Evolutionary conservation across 1,284 basidiomycete species (phyloP).

Genomic region (Moesziomyces parantarcticus): DNA sequence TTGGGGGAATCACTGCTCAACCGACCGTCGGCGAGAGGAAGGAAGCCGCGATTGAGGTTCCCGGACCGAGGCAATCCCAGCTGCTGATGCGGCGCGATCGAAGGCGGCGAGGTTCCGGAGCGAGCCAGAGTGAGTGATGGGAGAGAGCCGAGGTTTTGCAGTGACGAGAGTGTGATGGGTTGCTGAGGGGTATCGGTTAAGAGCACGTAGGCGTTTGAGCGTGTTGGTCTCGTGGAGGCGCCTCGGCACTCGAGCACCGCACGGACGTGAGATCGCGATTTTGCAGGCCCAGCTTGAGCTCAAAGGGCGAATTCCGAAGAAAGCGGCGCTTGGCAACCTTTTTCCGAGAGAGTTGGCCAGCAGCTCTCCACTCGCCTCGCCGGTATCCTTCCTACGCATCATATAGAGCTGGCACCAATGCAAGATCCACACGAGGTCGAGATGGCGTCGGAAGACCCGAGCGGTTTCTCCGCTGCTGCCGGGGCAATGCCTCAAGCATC

Average conservation of each 20-base stretch:
- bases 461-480: not conserved
- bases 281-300: conserved; percentile 1
- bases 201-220: not conserved
- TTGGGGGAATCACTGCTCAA: not conserved
- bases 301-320: not conserved
- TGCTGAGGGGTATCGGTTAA: not conserved
- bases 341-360: conserved; percentile 2
- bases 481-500: conserved; percentile 9
- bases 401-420: not conserved
- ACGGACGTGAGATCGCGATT: conserved; percentile 32
- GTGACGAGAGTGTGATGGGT: not conserved
- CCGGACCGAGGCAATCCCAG: not conserved
- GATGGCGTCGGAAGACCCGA: not conserved
- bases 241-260: conserved; percentile 16
- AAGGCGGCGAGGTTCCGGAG: not conserved
- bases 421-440: conserved; percentile 4
- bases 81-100: not conserved
- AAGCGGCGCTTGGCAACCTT: not conserved
- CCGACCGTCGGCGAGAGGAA: not conserved
- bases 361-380: not conserved
- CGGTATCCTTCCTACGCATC: not conserved
- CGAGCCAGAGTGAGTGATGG: not conserved
- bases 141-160: not conserved
- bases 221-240: conserved; percentile 33
- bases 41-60: too few species aligned